Evolutionary conservation across 2,329 filamentous ascomycete genomes (phyloP).

Genomic region (Nakataea oryzae): DNA sequence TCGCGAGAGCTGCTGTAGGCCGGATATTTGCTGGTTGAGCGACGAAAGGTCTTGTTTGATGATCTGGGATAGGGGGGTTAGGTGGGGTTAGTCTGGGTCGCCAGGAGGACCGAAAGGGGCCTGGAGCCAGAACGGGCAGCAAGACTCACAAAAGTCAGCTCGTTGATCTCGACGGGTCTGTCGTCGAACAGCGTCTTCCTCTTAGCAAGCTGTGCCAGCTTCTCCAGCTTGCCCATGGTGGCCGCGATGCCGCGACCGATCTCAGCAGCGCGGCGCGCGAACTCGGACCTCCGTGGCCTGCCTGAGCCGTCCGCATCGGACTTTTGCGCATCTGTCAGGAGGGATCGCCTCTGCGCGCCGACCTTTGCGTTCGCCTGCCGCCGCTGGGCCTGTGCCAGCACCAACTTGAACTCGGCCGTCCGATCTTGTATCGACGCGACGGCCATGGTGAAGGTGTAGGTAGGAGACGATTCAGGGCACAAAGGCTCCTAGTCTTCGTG

Average conservation of each 20-base stretch:
- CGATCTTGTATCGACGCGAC: conserved; percentile 85
- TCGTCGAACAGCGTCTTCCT: conserved; percentile 97
- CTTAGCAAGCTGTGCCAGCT: conserved; percentile 87
- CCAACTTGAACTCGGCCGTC: conserved; percentile 88
- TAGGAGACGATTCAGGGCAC: no score
- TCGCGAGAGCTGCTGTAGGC: conserved; percentile 66
- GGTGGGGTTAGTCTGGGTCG: not conserved
- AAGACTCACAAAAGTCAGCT: conserved; percentile 69
- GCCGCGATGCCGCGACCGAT: conserved; percentile 85
- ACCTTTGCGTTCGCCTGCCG: conserved; percentile 67
- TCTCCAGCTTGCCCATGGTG: conserved; percentile 92
- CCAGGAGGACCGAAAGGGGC: conserved; percentile 4
- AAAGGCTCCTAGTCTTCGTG: no score
- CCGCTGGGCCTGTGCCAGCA: conserved; percentile 76
- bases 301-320: conserved; percentile 44
- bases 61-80: conserved; percentile 32
- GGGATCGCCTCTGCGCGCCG: conserved; percentile 68
- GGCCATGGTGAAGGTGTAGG: conserved; percentile 36
- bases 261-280: conserved; percentile 81
- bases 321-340: conserved; percentile 67
- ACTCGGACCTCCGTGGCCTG: conserved; percentile 67
- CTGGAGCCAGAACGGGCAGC: not conserved
- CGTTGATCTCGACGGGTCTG: conserved; percentile 90
- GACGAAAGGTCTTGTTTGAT: conserved; percentile 93
- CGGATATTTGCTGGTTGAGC: conserved; percentile 76